These are phyloP conservation scores for Dionaea muscipula DNA, from an alignment of 179 eudicot genomes.

Conservation along the genomic window DNA sequence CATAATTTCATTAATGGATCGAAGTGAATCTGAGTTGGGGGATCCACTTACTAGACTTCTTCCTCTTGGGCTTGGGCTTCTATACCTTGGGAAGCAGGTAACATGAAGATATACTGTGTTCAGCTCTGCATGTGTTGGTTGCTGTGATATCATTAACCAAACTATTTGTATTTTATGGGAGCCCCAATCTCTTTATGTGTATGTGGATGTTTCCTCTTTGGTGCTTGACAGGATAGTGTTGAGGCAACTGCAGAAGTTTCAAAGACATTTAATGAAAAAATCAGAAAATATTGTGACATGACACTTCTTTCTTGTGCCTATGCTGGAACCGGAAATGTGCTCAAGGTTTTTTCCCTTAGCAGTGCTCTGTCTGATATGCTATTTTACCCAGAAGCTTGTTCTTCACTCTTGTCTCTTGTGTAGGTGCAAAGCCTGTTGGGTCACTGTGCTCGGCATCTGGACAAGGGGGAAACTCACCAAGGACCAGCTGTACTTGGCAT, in stretches of 20 bases:
- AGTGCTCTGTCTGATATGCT: no score
- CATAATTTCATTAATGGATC: conserved; percentile 69
- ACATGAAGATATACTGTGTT: neutral
- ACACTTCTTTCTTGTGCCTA: conserved; percentile 93
- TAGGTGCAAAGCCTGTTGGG: conserved; percentile 92
- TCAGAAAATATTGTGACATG: conserved; percentile 84
- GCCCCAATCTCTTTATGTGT: neutral
- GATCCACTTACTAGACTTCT: conserved; percentile 72
- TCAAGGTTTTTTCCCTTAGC: no score
- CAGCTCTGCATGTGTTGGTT: neutral
- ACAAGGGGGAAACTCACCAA: conserved; percentile 81
- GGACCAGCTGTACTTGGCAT: conserved; percentile 95
- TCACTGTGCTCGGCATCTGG: conserved; percentile 90
- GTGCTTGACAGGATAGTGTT: conserved; percentile 56
- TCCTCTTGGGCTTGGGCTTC: conserved; percentile 86
- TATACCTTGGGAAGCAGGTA: conserved; percentile 96
- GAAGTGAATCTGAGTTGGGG: conserved; percentile 67
- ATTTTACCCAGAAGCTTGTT: no score
- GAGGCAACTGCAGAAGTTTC: conserved; percentile 94
- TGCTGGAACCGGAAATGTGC: conserved; percentile 96
- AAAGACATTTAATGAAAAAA: conserved; percentile 77
- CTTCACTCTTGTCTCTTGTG: neutral
- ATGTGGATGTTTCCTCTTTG: conserved; percentile 1
- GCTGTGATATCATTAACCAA: neutral
- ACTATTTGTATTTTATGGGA: neutral